Conservation (phyloP, 164 flowering plant species). For the Aristolochia contorta region DNA sequence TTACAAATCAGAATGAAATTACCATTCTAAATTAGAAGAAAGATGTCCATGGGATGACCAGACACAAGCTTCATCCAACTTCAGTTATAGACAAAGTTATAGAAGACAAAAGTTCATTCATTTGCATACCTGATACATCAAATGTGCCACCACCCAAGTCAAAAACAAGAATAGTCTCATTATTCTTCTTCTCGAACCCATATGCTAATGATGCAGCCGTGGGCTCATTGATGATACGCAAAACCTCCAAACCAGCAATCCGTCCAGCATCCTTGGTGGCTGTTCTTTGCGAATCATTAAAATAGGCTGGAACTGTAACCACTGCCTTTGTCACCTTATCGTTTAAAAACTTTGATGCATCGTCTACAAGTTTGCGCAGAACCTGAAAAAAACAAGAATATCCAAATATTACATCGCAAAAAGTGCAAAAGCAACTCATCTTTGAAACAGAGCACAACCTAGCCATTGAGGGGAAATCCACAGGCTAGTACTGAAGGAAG, state of each 20-base stretch:
- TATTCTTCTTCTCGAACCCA: slow-evolving; percentile 88
- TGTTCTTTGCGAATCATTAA: slow-evolving; percentile 88
- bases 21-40: no score
- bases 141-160: slow-evolving; percentile 96
- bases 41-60: no score
- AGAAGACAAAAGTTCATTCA: no score
- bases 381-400: slow-evolving; percentile 61
- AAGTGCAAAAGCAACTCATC: no score
- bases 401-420: neutral
- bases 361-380: slow-evolving; percentile 88
- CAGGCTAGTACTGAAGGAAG: no score
- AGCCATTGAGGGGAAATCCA: no score
- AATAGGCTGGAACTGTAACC: slow-evolving; percentile 89
- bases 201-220: slow-evolving; percentile 95
- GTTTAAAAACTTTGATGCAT: slow-evolving; percentile 89
- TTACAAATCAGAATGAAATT: no score
- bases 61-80: no score
- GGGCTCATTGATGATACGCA: slow-evolving; percentile 89
- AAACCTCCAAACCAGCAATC: slow-evolving; percentile 86
- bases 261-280: slow-evolving; percentile 95
- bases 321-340: slow-evolving; percentile 91
- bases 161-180: slow-evolving; percentile 85
- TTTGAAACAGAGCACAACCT: no score
- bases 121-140: slow-evolving; percentile 71
- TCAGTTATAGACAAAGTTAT: no score